Base-by-base conservation (phyloP, 768 basidiomycete genomes). In the Podaxis carcinomalis region DNA sequence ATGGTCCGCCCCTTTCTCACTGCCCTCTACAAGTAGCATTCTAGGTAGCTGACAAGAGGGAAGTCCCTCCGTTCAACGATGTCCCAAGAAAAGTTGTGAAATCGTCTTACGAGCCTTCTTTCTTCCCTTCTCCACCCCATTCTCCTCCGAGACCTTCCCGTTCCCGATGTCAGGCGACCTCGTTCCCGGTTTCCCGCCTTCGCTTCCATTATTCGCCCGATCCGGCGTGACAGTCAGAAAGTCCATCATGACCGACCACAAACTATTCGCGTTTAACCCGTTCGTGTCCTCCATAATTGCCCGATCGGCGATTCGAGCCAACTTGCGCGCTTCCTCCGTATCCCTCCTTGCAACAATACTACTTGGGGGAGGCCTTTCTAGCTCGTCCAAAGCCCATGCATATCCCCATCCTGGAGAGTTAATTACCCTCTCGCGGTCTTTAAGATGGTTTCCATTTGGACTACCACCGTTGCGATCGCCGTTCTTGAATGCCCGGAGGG, bases 271-370 rank as follows among this genome's bases (percentile, higher is more conserved):
- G 65, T 82, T 90, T 65, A 89, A 70, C 9, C 77, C 67, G 56
- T 74, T 77, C 61, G 87, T 85, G 5, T 82, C 82, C 67, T 84
- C 84, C 16, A 86, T 65, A 46, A 86, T 75, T 14, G 82, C 78
- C 70, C 83, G 79, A 68, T 93, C 92, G 4, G 92, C 92, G 37
- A 92, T 80, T 54, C 80, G 82, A 25, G 89, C 90, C 42, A 94
- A 75, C 67, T 81, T 77, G 25, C 86, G 77, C 9, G 92, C 92
- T 74, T 94, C 92, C 40, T 79, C 77, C 4, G 93, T 95, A 67
- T 98, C 95, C 56, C 94, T 75, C 59, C 95, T 78, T n/a, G 91
- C 87, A 35, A 92, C 91, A 65, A 98, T 93, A 56, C 93, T 95
- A 67, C 89, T 92, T 2, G 95, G 91, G 3, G 96, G 96, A 2